Base-by-base conservation (phyloP, 257 asterid genomes). In the Osmanthus fragrans region DNA sequence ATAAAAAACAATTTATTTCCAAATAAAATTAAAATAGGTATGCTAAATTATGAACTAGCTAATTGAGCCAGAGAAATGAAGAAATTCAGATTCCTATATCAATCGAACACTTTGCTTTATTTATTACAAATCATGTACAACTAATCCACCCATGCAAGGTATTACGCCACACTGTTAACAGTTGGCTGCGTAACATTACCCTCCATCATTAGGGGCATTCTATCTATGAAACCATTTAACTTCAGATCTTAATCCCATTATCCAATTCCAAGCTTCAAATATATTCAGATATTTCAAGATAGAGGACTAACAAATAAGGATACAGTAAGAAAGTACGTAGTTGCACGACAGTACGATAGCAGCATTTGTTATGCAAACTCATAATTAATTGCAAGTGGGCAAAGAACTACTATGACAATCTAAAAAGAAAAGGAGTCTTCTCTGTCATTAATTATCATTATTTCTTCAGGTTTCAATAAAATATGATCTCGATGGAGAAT, bases 401-500 rank as follows among this genome's bases (percentile, higher is more conserved):
- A 76, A 63, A 80, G 36, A 74, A 63, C 73, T 72, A 16, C 25
- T 29, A 84, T 51, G 76, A 63, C 69, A 63, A 63, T 25, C 34
- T 32, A 27, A 63, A 63, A 63, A 27, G 7, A 63, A 63, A 63
- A 63, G 34, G 30, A 63, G 23, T 60, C 30, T 60, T 21, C 68
- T 42, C 4, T 56, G 68, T 60, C 68, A 25, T 1, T 60, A 60
- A 60, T 23, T 60, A 25, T 36, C 51, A 27, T 34, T 34, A 76
- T 32, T 73, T 67, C 29, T 51, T 9, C 73, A 72, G 73, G 47
- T 73, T 71, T 63, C 32, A 60, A 49, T 74, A 51, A 47, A 29
- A 77, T 77, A 72, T 51, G 74, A 69, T 67, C 56, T 63, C 29
- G 23, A 40, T 58, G 73, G 42, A 65, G 72, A 76, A 75, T 75